phyloP scores from a whole-genome alignment of 768 basidiomycete genomes.

The Pleurotus cornucopiae region DNA sequence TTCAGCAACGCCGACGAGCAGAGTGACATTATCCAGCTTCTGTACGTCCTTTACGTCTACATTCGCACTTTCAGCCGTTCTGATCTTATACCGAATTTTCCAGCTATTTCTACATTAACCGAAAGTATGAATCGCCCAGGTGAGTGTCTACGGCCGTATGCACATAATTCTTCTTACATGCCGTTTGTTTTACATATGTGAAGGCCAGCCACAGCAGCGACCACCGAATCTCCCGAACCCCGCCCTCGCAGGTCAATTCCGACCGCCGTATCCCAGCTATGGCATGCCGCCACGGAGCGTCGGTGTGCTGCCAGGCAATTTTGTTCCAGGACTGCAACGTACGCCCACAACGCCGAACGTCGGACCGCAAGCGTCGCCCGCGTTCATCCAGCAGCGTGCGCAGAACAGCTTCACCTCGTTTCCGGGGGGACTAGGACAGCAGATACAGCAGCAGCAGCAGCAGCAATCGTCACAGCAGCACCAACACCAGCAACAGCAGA shows the following conservation, averaged over 20 bases:
- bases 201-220: constrained; percentile 80
- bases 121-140: constrained; percentile 63
- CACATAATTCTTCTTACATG: constrained; percentile 10
- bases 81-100: constrained; percentile 13
- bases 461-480: constrained; percentile 41
- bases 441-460: constrained; percentile 38
- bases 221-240: constrained; percentile 73
- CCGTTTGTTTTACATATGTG: constrained; percentile 18
- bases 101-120: constrained; percentile 23
- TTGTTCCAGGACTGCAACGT: constrained; percentile 56
- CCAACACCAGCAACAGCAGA: constrained; percentile 51
- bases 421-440: constrained; percentile 45
- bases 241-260: constrained; percentile 59
- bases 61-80: background rate
- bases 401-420: constrained; percentile 60
- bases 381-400: constrained; percentile 61
- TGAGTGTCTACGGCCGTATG: constrained; percentile 20
- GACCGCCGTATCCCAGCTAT: constrained; percentile 50
- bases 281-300: constrained; percentile 60
- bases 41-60: background rate
- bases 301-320: constrained; percentile 45
- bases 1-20: constrained; percentile 7
- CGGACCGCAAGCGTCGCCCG: constrained; percentile 54
- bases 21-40: background rate
- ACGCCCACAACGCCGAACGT: constrained; percentile 50